Evolutionary conservation across 2,329 filamentous ascomycete genomes (phyloP).

Genomic region (Alternaria ethzedia): DNA sequence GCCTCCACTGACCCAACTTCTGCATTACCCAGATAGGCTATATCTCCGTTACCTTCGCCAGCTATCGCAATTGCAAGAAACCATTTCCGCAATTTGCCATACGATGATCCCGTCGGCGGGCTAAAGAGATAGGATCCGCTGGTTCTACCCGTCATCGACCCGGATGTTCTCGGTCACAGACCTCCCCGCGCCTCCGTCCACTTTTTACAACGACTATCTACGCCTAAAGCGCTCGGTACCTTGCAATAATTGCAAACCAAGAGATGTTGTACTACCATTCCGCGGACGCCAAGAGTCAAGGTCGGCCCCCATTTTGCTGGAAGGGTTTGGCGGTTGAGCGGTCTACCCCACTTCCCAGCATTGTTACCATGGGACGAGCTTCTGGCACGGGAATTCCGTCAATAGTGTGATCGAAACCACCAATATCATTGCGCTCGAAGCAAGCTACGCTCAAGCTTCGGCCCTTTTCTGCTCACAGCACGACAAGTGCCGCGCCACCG

Average conservation of each 20-base stretch:
- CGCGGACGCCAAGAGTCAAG: slow-evolving; percentile 9
- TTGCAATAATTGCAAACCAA: not conserved
- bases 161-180: slow-evolving; percentile 8
- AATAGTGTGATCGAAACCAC: slow-evolving; percentile 11
- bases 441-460: slow-evolving; percentile 1
- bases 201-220: not conserved
- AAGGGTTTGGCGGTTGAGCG: slow-evolving; percentile 14
- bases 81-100: slow-evolving; percentile 11
- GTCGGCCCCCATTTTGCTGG: slow-evolving; percentile 10
- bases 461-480: slow-evolving; percentile 1
- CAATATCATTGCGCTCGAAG: not conserved
- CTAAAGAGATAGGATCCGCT: slow-evolving; percentile 1
- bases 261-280: slow-evolving; percentile 1
- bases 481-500: not conserved
- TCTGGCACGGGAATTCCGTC: slow-evolving; percentile 25
- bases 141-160: slow-evolving; percentile 8
- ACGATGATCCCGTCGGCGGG: slow-evolving; percentile 12
- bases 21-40: slow-evolving; percentile 10
- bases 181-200: slow-evolving; percentile 11
- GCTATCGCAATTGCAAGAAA: slow-evolving; percentile 1
- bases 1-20: slow-evolving; percentile 1
- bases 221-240: not conserved
- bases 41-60: not conserved
- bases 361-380: slow-evolving; percentile 25
- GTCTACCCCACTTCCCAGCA: slow-evolving; percentile 25